Percentiles rank a stretch among this genome's conserved stretches.
Conservation (phyloP, 192 early-diverging fungal species). For the Linnemannia zychae region DNA sequence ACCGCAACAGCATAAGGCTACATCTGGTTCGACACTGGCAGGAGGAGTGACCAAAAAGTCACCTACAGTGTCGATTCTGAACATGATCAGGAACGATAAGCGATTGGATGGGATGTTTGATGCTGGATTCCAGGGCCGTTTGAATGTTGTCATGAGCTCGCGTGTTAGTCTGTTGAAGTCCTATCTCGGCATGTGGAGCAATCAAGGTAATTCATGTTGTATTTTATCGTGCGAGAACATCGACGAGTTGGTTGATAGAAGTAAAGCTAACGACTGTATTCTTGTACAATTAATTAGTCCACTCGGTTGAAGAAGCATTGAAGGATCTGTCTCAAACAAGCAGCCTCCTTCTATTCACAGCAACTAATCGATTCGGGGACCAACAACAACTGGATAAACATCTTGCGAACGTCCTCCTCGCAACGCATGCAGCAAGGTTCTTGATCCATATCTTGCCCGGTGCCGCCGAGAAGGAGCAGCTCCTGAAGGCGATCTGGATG, state of each 20-base stretch:
- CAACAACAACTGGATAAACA: constrained; percentile 45
- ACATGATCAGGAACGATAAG: constrained; percentile 52
- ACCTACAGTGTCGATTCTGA: constrained; percentile 40
- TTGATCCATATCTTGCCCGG: constrained; percentile 28
- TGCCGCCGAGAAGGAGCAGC: constrained; percentile 24
- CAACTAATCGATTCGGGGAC: constrained; percentile 46
- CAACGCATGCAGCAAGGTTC: constrained; percentile 43
- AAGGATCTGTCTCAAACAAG: constrained; percentile 45
- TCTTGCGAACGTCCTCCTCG: constrained; percentile 39
- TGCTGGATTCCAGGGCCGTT: constrained; percentile 42
- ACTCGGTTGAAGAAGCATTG: constrained; percentile 34
- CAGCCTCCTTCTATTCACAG: constrained; percentile 43
- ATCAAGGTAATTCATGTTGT: constrained; percentile 27
- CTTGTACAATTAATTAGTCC: no score
- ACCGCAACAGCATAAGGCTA: background rate
- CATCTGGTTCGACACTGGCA: no score
- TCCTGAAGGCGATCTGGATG: constrained; percentile 53
- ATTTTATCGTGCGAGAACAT: background rate
- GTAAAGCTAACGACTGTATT: background rate
- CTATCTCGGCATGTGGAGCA: constrained; percentile 52
- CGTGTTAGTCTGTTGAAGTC: constrained; percentile 46
- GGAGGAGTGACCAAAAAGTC: constrained; percentile 4
- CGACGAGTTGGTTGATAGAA: no score
- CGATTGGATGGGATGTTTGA: constrained; percentile 53
- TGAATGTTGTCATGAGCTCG: constrained; percentile 54